Conservation (phyloP, 73 alveolate species). For the Paraurostyla sp. region DNA sequence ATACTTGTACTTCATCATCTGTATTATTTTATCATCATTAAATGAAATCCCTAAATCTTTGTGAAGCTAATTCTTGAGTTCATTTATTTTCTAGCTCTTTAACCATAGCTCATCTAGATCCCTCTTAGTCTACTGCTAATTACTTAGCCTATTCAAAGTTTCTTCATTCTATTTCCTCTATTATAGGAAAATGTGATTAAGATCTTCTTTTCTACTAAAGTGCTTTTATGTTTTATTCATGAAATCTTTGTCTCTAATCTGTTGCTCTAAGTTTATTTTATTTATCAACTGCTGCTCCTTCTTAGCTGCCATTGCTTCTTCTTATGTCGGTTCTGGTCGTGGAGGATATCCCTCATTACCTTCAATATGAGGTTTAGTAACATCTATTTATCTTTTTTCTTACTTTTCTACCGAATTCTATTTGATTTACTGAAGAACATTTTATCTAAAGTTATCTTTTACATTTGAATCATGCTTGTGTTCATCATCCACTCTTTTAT, state of each 20-base stretch:
- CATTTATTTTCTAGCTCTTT: background rate
- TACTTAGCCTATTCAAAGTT: background rate
- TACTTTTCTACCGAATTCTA: background rate
- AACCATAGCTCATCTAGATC: background rate
- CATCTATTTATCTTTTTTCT: background rate
- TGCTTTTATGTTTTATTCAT: background rate
- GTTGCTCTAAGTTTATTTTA: background rate
- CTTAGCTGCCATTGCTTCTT: background rate
- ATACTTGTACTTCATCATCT: background rate
- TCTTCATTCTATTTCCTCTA: background rate
- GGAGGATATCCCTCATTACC: constrained; percentile 49
- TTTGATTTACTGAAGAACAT: constrained; percentile 18
- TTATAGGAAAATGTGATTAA: background rate
- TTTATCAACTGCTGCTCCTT: background rate
- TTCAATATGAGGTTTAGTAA: constrained; percentile 25
- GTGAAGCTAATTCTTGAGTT: background rate
- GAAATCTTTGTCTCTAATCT: background rate
- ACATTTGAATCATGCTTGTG: background rate
- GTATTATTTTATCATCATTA: constrained; percentile 20
- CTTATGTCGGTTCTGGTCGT: constrained; percentile 9
- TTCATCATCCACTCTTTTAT: constrained; percentile 33
- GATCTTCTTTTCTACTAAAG: background rate
- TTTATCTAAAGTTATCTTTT: background rate
- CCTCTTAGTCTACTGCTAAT: background rate
- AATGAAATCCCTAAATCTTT: constrained; percentile 7